Base-by-base conservation (phyloP, 1,139 yeast species). In the Yarrowia galli region DNA sequence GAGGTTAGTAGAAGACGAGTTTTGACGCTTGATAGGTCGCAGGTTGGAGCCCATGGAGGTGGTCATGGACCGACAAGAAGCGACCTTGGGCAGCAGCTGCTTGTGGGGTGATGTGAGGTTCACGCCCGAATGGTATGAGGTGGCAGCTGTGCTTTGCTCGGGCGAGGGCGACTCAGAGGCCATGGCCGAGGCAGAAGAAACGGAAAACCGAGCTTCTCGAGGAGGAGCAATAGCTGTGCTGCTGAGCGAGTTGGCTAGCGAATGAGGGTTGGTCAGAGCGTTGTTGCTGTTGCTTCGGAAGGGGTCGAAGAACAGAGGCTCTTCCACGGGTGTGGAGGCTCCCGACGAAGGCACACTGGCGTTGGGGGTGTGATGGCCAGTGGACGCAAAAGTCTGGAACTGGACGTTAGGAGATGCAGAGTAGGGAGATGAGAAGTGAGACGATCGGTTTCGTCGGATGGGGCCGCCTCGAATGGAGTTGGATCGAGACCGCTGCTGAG, bases 141-240 rank as follows among this genome's bases (percentile, higher is more conserved):
- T 61, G 38, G 66, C 66, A 2, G 66, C 66, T 10, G 66, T 61
- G 46, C 56, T 61, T 46, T 61, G 66, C 28, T 61, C 66, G 13
- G 66, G 66, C 3, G 66, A 61, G 15, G 66, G 66, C 9, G 66
- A 61, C 56, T 61, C 66, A 2, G 66, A 61, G 12, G 56, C 36
- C 56, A 48, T 61, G 18, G 43, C 46, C n/a, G 66, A 61, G 13
- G 22, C 18, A 9, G 66, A 61, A 0, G 54, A 46, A 15, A 61
- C 66, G 20, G 66, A 61, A 46, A 61, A 61, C 13, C 66, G 66
- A 23, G 45, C 36, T 15, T 61, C 66, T 23, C 66, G 54, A 36
- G 66, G 66, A 23, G 66, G 66, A n/a, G 66, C 66, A 28, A 61
- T 61, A 8, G 66, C 66, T n/a, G 66, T 61, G 36, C 66, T 61